phyloP scores from a whole-genome alignment of 2,329 filamentous ascomycete species.

The Cladosporium velox region DNA sequence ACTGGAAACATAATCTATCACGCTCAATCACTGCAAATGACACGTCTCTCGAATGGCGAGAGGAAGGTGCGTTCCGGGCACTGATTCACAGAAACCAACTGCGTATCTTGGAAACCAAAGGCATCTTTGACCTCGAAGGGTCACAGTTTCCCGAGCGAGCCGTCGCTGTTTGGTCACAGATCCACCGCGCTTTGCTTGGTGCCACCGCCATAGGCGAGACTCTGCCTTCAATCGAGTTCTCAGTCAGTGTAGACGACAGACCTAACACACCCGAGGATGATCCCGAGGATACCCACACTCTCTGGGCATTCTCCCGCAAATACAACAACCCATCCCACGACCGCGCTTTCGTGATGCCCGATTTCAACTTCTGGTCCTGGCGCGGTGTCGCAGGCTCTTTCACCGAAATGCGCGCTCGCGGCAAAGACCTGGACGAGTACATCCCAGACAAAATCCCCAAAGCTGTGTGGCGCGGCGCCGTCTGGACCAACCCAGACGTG shows the following conservation, averaged over 20 bases:
- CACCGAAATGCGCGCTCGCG: constrained; percentile 26
- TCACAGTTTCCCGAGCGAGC: constrained; percentile 26
- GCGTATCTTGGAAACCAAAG: constrained; percentile 32
- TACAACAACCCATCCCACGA: constrained; percentile 34
- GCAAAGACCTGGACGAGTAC: constrained; percentile 27
- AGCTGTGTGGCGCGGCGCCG: constrained; percentile 36
- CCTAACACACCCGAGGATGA: constrained; percentile 20
- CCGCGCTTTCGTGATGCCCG: constrained; percentile 53
- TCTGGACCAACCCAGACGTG: constrained; percentile 32
- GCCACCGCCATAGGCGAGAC: constrained; percentile 40
- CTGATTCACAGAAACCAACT: constrained; percentile 36
- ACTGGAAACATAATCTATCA: constrained; percentile 26
- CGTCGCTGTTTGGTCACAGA: constrained; percentile 46
- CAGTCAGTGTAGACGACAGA: constrained; percentile 45
- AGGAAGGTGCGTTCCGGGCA: constrained; percentile 32
- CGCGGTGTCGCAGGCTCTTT: constrained; percentile 35
- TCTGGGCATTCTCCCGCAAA: constrained; percentile 28
- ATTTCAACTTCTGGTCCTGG: constrained; percentile 55
- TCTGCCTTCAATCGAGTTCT: constrained; percentile 52
- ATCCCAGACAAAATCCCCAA: constrained; percentile 34
- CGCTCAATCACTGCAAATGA: constrained; percentile 29
- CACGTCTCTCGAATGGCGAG: constrained; percentile 28
- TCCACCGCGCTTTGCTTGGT: constrained; percentile 47
- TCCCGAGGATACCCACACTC: constrained; percentile 24
- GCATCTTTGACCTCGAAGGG: constrained; percentile 30